Evolutionary conservation across 306 rosid species (phyloP).

Genomic region (Astragalus glycyphyllos): DNA sequence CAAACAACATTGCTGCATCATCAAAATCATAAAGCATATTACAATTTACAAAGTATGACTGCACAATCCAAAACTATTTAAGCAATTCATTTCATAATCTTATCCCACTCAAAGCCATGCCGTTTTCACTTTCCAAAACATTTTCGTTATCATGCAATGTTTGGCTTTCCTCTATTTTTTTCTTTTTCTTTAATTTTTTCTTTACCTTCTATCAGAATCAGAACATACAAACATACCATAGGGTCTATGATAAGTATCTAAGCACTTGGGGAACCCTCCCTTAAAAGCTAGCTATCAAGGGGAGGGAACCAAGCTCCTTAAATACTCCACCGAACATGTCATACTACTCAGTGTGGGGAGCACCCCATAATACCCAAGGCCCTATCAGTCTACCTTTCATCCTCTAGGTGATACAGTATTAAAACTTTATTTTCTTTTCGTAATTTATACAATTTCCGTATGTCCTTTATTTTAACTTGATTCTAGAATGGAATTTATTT

Average conservation of each 20-base stretch:
- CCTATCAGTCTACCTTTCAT: too few species aligned
- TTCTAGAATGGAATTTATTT: too few species aligned
- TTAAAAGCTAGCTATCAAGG: too few species aligned
- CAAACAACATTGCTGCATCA: conserved; percentile 75
- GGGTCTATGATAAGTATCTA: background rate
- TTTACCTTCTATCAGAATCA: background rate
- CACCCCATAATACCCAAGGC: too few species aligned
- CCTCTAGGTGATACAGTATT: too few species aligned
- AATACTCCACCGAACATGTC: too few species aligned
- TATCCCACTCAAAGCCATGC: conserved; percentile 5
- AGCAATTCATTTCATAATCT: conserved; percentile 11
- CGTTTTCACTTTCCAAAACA: conserved; percentile 27
- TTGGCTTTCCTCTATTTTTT: conserved; percentile 18
- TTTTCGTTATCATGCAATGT: conserved; percentile 14
- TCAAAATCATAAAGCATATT: conserved; percentile 33
- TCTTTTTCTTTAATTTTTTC: background rate
- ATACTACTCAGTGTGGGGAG: too few species aligned
- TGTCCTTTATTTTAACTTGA: too few species aligned
- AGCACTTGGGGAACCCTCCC: too few species aligned
- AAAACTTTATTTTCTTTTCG: too few species aligned
- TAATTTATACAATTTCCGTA: too few species aligned
- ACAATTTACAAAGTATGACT: conserved; percentile 21
- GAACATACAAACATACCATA: conserved; percentile 7
- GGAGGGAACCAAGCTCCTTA: too few species aligned
- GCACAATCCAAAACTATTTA: conserved; percentile 28